Percentiles rank a stretch among this genome's conserved stretches.
These are phyloP conservation scores for Boletus vermiculosoides DNA, from an alignment of 768 basidiomycete species.

Conservation along the genomic window DNA sequence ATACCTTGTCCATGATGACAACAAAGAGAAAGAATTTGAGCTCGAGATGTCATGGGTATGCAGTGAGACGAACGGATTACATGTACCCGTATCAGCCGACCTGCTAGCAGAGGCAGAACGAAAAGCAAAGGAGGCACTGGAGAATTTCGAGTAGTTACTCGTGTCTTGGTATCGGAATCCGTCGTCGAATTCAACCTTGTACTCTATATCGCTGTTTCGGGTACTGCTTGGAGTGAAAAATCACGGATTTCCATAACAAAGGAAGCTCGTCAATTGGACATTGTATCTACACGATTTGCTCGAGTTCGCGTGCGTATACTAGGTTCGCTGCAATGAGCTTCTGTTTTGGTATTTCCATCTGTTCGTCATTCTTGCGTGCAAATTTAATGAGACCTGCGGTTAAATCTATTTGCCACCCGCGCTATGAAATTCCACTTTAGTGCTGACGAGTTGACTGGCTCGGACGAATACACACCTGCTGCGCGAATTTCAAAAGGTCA, in stretches of 20 bases:
- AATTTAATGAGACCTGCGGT: conserved; percentile 71
- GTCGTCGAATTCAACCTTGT: conserved; percentile 8
- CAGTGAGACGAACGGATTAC: conserved; percentile 74
- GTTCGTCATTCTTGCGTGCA: conserved; percentile 76
- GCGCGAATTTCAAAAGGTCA: conserved; percentile 81
- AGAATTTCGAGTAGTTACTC: conserved; percentile 51
- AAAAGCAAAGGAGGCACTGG: conserved; percentile 84
- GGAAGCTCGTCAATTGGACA: background rate
- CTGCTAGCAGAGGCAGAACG: conserved; percentile 81
- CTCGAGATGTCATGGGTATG: conserved; percentile 98
- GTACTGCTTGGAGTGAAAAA: background rate
- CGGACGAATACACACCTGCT: conserved; percentile 51
- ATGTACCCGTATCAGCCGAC: conserved; percentile 83
- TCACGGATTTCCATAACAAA: background rate
- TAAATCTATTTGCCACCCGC: conserved; percentile 82
- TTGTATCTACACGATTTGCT: conserved; percentile 78
- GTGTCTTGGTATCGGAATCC: conserved; percentile 22
- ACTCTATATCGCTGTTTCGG: background rate
- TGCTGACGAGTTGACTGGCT: background rate
- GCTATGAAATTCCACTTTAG: conserved; percentile 42
- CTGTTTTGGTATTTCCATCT: conserved; percentile 81
- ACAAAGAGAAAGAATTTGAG: conserved; percentile 98
- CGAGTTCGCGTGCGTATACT: conserved; percentile 80
- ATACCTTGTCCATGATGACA: conserved; percentile 95
- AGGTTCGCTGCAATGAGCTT: conserved; percentile 77